Evolutionary conservation across 2,329 filamentous ascomycete genomes (phyloP), one percentile per base, ranked within the genome.

Genomic region (Bimuria novae-zelandiae): DNA sequence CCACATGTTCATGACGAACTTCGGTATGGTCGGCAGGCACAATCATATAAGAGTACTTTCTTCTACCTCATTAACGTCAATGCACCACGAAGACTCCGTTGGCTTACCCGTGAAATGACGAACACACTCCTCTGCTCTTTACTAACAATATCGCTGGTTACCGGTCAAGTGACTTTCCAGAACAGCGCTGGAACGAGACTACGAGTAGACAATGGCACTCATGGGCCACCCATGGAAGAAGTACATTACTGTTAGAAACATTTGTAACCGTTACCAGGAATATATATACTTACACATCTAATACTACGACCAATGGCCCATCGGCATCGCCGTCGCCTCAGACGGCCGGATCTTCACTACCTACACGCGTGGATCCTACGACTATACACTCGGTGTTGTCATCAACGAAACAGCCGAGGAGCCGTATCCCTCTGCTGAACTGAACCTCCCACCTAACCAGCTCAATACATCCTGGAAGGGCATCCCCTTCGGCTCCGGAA

Each of bases 341-440:
- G 75, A 70, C 1, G 79, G 80, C 4, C 75, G 79, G 32, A 77
- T 76, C 56, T 82, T 82, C 57, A 78, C 76, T 19, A 79, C 78
- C 54, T 81, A 80, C 60, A 80, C 78, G 3, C 74, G 79, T 7
- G 79, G 78, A 11, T 63, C 65, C 22, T 78, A 80, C 56, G 57
- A 65, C 7, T 81, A 78, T 60, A 82, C 78, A 0, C 69, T 81
- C 3, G 78, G 78, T 5, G 77, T 79, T 41, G 72, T 78, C 10
- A 65, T 76, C 19, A 80, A 80, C 60, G 65, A 75, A 53, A 80
- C 78, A 1, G 75, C 77, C 2, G 79, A 81, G 64, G 59, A 54
- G 12, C 69, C 79, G 2, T 82, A 80, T 49, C 79, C 79, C 3
- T 75, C 66, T 22, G 55, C 69, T 1, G 72, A 57, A 7, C 60